Percentiles rank a stretch among this genome's conserved stretches.
Conservation (phyloP, 441 rosid genomes). For the Omphalea diandra region DNA sequence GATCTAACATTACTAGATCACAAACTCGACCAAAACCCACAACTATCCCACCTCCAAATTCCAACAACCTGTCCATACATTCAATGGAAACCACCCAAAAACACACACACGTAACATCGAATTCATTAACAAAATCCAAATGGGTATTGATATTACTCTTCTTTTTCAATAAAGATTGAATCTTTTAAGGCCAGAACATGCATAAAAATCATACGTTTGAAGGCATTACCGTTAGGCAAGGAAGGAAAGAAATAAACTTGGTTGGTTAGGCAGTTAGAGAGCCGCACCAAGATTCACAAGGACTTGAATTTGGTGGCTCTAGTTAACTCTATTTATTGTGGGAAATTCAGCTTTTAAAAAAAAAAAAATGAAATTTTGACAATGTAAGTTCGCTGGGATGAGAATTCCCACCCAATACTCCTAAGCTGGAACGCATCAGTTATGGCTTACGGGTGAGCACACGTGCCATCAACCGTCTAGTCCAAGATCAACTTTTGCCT, state of each 20-base stretch:
- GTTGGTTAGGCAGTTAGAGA: slow-evolving; percentile 4
- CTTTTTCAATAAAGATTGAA: neutral
- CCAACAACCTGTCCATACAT: neutral
- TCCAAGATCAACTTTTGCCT: too few relatives aligned
- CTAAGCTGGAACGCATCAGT: neutral
- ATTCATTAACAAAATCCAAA: neutral
- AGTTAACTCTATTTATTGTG: slow-evolving; percentile 14
- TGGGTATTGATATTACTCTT: neutral
- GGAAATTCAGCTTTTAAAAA: neutral
- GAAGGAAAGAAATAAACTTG: neutral
- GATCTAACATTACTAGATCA: slow-evolving; percentile 17
- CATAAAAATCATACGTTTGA: neutral
- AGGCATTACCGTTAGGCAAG: slow-evolving; percentile 9
- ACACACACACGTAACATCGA: neutral
- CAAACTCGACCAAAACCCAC: slow-evolving; percentile 7
- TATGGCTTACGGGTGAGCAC: too few relatives aligned
- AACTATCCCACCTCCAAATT: neutral
- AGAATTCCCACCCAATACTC: neutral
- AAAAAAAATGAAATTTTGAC: too few relatives aligned
- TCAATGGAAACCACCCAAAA: slow-evolving; percentile 1
- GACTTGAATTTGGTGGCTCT: neutral
- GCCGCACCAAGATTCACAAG: neutral
- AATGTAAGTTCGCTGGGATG: neutral
- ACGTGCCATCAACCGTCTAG: too few relatives aligned
- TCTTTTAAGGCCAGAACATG: neutral